Evolutionary conservation across 306 rosid genomes (phyloP).

Genomic region (Pyrus betulifolia): DNA sequence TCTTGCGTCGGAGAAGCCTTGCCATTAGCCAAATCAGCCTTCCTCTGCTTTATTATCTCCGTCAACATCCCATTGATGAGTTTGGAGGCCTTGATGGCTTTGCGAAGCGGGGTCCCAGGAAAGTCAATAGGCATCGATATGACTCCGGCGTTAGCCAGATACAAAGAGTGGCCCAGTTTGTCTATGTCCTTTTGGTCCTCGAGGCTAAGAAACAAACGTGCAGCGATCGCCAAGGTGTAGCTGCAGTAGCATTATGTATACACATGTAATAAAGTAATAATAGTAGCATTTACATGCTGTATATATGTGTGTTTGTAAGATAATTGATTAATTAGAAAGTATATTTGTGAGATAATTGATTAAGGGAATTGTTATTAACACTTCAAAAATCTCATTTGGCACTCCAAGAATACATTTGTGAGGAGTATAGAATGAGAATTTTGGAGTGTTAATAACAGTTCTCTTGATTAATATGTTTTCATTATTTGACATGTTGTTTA

Average conservation of each 20-base stretch:
- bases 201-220: conserved; percentile 47
- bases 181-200: conserved; percentile 34
- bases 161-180: conserved; percentile 26
- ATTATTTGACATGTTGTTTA: too few species aligned
- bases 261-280: background rate
- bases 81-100: conserved; percentile 35
- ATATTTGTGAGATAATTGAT: too few species aligned
- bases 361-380: too few species aligned
- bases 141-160: conserved; percentile 23
- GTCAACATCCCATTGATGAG: conserved; percentile 33
- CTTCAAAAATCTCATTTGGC: too few species aligned
- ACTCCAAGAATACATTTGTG: too few species aligned
- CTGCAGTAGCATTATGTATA: conserved; percentile 10
- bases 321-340: too few species aligned
- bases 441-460: too few species aligned
- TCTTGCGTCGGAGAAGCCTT: conserved; percentile 41
- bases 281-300: too few species aligned
- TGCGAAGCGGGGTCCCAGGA: conserved; percentile 45
- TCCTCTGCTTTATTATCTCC: conserved; percentile 39
- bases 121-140: conserved; percentile 47
- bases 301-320: too few species aligned
- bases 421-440: too few species aligned
- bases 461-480: too few species aligned
- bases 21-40: conserved; percentile 32
- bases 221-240: conserved; percentile 45